Base-by-base conservation (phyloP, 2,329 filamentous ascomycete genomes). In the Aspergillus texensis region DNA sequence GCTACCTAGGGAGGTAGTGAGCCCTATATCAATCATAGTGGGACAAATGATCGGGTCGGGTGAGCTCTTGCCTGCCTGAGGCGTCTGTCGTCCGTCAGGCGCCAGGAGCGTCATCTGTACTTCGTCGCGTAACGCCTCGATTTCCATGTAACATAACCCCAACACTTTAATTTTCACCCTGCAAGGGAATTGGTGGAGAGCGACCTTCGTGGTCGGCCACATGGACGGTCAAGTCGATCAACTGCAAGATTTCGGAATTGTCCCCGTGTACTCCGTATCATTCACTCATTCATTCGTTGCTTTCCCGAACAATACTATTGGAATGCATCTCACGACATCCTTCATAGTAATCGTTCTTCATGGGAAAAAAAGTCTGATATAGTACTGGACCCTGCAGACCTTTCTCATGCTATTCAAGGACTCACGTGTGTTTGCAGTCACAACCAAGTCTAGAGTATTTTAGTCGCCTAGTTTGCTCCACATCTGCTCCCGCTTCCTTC, bases 31-130 rank as follows among this genome's bases (percentile, higher is more conserved):
- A 19, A 53, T 34, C 19, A 5, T 10, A 26, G 10, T 24, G 24
- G 34, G 52, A 39, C 55, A 58, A 58, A 61, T 69, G 67, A 69
- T 62, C 62, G 41, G 60, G 66, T 68, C 67, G 57, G 64, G 54
- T 68, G 67, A 63, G 63, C 48, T 41, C 53, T 50, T 58, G 55
- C 50, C 46, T 57, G 36, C 36, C 48, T 45, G 24, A 21, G 54
- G 55, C 32, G 24, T 28, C 50, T 12, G 26, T n/a, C 11, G 16
- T 28, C 28, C n/a, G 53, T 62, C 60, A 62, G 53, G 28, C 46
- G 45, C 46, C 60, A 54, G 30, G 11, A 34, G 28, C 32, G 16
- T 58, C 26, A 50, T 50, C 46, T 16, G 24, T 28, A 43, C 53
- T 19, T 45, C 24, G 43, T 19, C 24, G 36, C 8, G 46, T n/a